These are phyloP conservation scores for Apiotrichum montevideense DNA, from an alignment of 1,284 basidiomycete genomes.

Conservation along the genomic window DNA sequence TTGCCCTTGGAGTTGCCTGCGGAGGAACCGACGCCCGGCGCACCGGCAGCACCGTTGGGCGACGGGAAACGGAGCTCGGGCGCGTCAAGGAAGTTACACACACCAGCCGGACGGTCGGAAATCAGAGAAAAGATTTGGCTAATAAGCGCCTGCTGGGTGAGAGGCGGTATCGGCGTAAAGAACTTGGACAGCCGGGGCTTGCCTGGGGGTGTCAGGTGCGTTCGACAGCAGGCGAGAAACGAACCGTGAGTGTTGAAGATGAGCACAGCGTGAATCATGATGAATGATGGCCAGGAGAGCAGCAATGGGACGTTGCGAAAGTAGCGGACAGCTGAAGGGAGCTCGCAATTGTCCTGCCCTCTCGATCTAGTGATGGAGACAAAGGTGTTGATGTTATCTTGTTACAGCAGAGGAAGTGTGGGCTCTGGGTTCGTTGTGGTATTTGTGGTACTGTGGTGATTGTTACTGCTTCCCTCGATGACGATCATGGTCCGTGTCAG, in stretches of 20 bases:
- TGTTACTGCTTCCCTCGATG: too few species aligned
- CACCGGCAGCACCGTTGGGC: slow-evolving; percentile 16
- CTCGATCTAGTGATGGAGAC: too few species aligned
- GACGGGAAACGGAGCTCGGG: slow-evolving; percentile 61
- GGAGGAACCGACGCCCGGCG: slow-evolving; percentile 5
- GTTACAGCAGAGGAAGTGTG: too few species aligned
- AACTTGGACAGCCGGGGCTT: slow-evolving; percentile 92
- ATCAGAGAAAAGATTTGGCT: slow-evolving; percentile 80
- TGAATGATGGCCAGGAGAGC: neutral
- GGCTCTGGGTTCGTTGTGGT: too few species aligned
- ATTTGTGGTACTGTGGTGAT: too few species aligned
- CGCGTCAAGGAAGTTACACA: slow-evolving; percentile 91
- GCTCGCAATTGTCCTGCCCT: too few species aligned
- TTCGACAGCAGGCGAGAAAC: slow-evolving; percentile 58
- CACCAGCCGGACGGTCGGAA: slow-evolving; percentile 62
- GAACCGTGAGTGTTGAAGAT: slow-evolving; percentile 59
- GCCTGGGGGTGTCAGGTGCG: slow-evolving; percentile 51
- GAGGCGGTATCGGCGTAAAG: slow-evolving; percentile 77
- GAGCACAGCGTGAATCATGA: slow-evolving; percentile 81
- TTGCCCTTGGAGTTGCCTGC: slow-evolving; percentile 1
- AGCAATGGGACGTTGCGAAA: neutral
- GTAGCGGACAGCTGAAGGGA: too few species aligned
- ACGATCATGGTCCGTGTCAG: too few species aligned
- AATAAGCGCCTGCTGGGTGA: slow-evolving; percentile 60
- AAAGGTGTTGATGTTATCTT: too few species aligned